Conservation (phyloP, 163 green algal species). For the Trebouxiophyceae sp. region DNA sequence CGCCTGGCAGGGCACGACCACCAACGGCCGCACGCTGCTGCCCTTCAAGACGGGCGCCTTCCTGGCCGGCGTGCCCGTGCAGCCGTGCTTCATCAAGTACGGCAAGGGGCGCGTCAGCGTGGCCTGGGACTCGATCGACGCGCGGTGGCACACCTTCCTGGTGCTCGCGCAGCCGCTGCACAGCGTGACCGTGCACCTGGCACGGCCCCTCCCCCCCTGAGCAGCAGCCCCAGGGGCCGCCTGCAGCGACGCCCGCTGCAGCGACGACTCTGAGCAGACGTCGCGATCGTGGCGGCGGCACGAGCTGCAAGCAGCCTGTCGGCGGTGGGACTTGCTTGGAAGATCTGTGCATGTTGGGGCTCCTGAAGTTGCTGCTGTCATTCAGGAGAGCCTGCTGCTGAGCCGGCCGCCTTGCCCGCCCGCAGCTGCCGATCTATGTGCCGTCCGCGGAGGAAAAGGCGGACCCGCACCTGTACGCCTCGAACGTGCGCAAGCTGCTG, state of each 20-base stretch:
- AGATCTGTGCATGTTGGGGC: no score
- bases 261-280: no score
- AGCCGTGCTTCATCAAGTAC: conserved; percentile 69
- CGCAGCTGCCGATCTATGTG: not conserved
- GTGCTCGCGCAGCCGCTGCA: conserved; percentile 39
- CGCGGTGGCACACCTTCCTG: conserved; percentile 57
- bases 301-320: no score
- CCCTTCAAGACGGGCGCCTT: conserved; percentile 89
- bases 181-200: conserved; percentile 22
- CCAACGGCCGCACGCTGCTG: conserved; percentile 78
- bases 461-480: not conserved
- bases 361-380: no score
- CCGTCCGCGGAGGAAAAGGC: not conserved
- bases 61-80: conserved; percentile 70
- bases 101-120: conserved; percentile 45
- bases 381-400: not conserved
- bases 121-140: conserved; percentile 73
- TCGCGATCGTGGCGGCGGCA: no score
- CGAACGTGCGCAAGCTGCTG: not conserved
- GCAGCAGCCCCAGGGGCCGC: no score
- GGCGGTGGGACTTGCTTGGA: no score
- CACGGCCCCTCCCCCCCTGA: not conserved
- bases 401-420: not conserved
- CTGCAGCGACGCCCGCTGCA: no score
- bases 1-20: conserved; percentile 75